A percentile compares a stretch with the other conserved stretches of the same genome.
These are phyloP conservation scores for Ceratobasidium sp. DNA, from an alignment of 1,284 basidiomycete genomes.

Conservation along the genomic window DNA sequence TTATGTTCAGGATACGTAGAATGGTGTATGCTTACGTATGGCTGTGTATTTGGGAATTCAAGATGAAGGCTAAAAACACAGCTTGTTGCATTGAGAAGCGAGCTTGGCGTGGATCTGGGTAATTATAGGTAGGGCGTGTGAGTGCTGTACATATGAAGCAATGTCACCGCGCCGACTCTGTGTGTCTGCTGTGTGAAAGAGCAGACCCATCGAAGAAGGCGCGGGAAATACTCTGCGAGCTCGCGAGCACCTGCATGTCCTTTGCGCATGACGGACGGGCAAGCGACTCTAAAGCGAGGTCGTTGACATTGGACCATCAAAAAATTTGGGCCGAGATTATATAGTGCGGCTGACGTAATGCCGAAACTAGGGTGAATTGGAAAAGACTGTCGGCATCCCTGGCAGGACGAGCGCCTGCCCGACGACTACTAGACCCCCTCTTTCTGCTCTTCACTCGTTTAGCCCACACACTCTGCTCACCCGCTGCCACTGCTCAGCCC, in stretches of 20 bases:
- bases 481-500: conserved; percentile 1
- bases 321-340: conserved; percentile 22
- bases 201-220: conserved; percentile 14
- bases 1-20: conserved; percentile 37
- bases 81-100: neutral
- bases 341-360: conserved; percentile 1
- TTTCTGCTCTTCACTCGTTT: conserved; percentile 8
- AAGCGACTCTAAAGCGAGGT: conserved; percentile 42
- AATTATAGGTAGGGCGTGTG: conserved; percentile 14
- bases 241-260: conserved; percentile 36
- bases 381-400: neutral
- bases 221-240: conserved; percentile 27
- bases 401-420: conserved; percentile 1
- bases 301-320: conserved; percentile 24
- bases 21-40: neutral
- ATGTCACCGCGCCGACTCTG: conserved; percentile 39
- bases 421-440: neutral
- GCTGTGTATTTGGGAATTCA: conserved; percentile 2
- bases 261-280: conserved; percentile 13
- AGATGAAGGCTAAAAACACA: conserved; percentile 15
- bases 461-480: neutral
- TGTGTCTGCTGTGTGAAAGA: neutral
- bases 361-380: neutral
- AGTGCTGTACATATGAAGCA: neutral
- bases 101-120: neutral